These are phyloP conservation scores for Helminthosporium solani DNA, from an alignment of 2,329 filamentous ascomycete species.

Conservation along the genomic window DNA sequence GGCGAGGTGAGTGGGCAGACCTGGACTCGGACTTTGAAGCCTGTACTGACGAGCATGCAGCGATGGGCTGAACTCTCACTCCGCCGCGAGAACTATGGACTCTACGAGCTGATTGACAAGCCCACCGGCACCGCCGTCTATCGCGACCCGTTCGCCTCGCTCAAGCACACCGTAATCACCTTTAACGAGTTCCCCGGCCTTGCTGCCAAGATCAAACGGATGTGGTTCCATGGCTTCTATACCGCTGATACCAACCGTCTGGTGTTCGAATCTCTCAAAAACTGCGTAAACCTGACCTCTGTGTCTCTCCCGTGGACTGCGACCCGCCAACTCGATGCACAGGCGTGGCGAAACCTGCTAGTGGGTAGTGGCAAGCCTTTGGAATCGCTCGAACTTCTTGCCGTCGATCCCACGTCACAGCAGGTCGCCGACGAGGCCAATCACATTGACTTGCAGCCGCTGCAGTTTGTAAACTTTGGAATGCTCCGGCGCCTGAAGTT, in stretches of 20 bases:
- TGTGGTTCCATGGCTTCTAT: conserved; percentile 59
- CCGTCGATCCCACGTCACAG: conserved; percentile 50
- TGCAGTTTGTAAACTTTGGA: conserved; percentile 53
- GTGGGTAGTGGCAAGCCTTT: conserved; percentile 48
- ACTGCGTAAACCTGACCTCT: conserved; percentile 50
- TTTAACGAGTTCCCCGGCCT: conserved; percentile 49
- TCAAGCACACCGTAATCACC: conserved; percentile 50
- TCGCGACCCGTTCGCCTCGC: conserved; percentile 53
- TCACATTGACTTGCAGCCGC: conserved; percentile 46
- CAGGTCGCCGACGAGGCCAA: conserved; percentile 45
- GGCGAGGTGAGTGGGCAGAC: conserved; percentile 39
- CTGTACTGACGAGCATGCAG: conserved; percentile 30
- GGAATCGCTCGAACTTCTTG: conserved; percentile 54
- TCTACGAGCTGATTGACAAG: conserved; percentile 52
- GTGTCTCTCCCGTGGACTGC: conserved; percentile 57
- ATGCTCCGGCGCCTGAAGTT: conserved; percentile 54
- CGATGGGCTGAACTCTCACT: conserved; percentile 53
- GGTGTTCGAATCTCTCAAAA: conserved; percentile 51
- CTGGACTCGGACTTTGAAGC: background rate
- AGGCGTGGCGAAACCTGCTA: conserved; percentile 52
- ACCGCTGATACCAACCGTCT: conserved; percentile 52
- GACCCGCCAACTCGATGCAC: conserved; percentile 50
- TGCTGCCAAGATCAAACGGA: conserved; percentile 51
- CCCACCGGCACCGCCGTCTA: conserved; percentile 52
- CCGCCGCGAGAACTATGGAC: conserved; percentile 46